Base-by-base conservation (phyloP, 495 filamentous ascomycete genomes). In the Sordaria brevicollis region DNA sequence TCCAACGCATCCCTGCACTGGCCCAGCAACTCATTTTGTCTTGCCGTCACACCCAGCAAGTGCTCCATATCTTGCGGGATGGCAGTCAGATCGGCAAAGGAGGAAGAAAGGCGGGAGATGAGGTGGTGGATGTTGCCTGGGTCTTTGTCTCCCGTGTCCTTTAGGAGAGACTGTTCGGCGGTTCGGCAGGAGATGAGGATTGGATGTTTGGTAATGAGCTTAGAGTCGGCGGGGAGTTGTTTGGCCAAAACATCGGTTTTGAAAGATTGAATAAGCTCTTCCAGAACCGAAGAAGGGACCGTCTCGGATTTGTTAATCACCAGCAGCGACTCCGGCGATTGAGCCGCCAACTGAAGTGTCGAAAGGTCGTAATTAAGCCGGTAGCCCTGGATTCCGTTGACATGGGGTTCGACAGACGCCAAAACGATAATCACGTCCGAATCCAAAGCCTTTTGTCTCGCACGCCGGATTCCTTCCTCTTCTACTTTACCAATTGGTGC, bases 361-460 rank as follows among this genome's bases (percentile, higher is more conserved):
- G 85, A 81, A 4, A 67, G 4, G 70, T 88, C 86, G 71, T 84
- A 85, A 41, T 71, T 73, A 31, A 88, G 80, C 10, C 76, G 71
- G 65, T 77, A 77, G 19, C 74, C 49, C 15, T 57, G 21, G 10
- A 57, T 75, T 31, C 77, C 79, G 17, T 72, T 77, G 17, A 8
- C 72, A 73, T 31, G 78, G 2, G 25, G 72, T 73, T 94, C 91
- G 36, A 95, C 73, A 11, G 91, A 91, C 19, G 91, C 79, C 35
- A 99, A 86, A 39, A 91, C 90, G 68, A 98, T 86, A 41, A 97
- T 88, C 19, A 98, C 87, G 79, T 98, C 92, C 35, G 93, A 94
- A 65, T 92, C 89, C 36, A 88, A 76, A 4, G 93, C 96, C 69
- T 93, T 89, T 54, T 87, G 86, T 76, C 89, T 92, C 1, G 95